Conservation (phyloP, 169 alveolate species). For the Plasmodium adleri region DNA sequence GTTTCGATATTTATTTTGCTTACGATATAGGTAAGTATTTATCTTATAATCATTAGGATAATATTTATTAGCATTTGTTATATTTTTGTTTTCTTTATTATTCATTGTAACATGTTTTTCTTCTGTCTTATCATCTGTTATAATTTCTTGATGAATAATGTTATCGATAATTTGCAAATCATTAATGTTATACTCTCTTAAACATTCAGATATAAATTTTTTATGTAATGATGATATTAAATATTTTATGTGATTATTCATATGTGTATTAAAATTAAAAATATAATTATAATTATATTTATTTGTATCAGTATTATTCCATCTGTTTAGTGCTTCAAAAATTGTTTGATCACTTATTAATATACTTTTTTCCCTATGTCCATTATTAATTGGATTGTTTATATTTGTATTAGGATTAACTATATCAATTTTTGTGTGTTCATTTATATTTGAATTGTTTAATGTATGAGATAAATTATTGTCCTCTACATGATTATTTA, state of each 20-base stretch:
- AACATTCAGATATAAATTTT: slow-evolving; percentile 24
- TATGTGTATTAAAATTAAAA: slow-evolving; percentile 30
- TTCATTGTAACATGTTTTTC: not conserved
- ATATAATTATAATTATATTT: too few species aligned
- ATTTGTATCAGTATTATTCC: slow-evolving; percentile 32
- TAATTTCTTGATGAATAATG: slow-evolving; percentile 17
- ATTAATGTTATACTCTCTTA: slow-evolving; percentile 19
- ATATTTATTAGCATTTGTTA: not conserved
- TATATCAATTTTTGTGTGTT: not conserved
- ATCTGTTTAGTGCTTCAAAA: slow-evolving; percentile 68
- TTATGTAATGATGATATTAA: slow-evolving; percentile 34
- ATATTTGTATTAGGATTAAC: too few species aligned
- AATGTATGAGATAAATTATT: not conserved
- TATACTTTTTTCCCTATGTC: slow-evolving; percentile 18
- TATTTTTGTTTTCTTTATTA: not conserved
- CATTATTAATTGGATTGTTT: slow-evolving; percentile 10
- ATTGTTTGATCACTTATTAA: slow-evolving; percentile 71
- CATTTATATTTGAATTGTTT: not conserved
- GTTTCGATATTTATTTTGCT: slow-evolving; percentile 22
- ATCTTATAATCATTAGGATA: not conserved
- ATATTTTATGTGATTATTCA: slow-evolving; percentile 12
- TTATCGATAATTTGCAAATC: slow-evolving; percentile 63
- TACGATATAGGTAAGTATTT: slow-evolving; percentile 18
- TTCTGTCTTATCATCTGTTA: not conserved
- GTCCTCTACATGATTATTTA: not conserved